Evolutionary conservation across 306 rosid species (phyloP).

Genomic region (Leucaena leucocephala): DNA sequence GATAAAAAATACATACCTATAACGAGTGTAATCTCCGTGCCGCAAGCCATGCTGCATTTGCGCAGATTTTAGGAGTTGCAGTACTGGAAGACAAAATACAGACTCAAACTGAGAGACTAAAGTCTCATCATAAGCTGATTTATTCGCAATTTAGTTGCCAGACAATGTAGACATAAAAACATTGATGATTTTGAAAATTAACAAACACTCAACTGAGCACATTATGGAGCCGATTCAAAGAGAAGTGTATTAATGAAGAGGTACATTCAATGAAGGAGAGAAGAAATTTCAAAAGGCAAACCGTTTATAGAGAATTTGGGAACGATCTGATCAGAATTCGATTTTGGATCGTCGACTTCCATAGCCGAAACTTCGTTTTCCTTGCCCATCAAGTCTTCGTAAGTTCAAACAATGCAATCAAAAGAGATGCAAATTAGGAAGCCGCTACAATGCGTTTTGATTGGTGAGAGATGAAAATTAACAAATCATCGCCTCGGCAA

Average conservation of each 20-base stretch:
- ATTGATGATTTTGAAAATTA: not conserved
- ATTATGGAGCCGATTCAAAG: not conserved
- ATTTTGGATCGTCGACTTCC: constrained; percentile 75
- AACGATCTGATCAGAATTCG: constrained; percentile 60
- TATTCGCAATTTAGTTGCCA: not conserved
- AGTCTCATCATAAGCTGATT: not conserved
- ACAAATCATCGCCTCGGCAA: not conserved
- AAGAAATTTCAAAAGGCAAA: constrained; percentile 23
- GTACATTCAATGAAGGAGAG: not conserved
- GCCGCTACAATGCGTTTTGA: constrained; percentile 8
- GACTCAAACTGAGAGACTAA: not conserved
- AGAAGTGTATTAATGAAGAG: not conserved
- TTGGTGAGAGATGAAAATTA: constrained; percentile 17
- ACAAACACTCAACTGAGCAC: not conserved
- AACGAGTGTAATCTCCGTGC: constrained; percentile 91
- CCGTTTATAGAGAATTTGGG: constrained; percentile 87
- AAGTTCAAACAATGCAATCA: constrained; percentile 23
- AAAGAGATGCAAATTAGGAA: constrained; percentile 22
- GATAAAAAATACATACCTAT: constrained; percentile 54
- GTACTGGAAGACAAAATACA: constrained; percentile 45
- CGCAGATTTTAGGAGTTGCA: constrained; percentile 94
- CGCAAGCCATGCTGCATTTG: constrained; percentile 98
- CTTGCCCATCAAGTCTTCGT: constrained; percentile 50
- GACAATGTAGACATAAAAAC: not conserved
- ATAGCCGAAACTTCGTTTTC: constrained; percentile 59